Percentiles rank a stretch among this genome's conserved stretches.
Evolutionary conservation across 768 basidiomycete genomes (phyloP).

Genomic region (Royoungia palumana): DNA sequence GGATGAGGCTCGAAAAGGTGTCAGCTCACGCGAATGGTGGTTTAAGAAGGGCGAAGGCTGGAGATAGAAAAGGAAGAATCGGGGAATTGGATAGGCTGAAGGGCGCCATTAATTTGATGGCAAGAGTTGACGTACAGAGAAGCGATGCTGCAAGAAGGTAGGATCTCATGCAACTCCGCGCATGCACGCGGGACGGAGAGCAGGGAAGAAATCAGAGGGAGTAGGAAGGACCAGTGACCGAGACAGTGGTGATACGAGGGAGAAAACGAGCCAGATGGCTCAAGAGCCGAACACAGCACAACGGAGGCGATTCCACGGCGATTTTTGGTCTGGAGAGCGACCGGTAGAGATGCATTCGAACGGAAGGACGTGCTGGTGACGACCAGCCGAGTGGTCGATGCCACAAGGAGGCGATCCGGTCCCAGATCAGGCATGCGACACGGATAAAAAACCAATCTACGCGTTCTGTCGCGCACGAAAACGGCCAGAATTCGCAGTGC

Average conservation of each 20-base stretch:
- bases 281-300: constrained; percentile 5
- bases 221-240: constrained; percentile 4
- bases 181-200: constrained; percentile 19
- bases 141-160: constrained; percentile 22
- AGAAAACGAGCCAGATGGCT: not conserved
- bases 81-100: constrained; percentile 30
- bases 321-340: constrained; percentile 10
- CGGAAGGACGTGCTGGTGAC: constrained; percentile 10
- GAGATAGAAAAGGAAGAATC: constrained; percentile 34
- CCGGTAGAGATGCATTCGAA: constrained; percentile 8
- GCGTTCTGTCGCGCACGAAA: not conserved
- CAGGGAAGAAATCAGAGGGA: constrained; percentile 17
- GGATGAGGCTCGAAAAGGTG: constrained; percentile 31
- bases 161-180: constrained; percentile 25
- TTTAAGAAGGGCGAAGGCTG: constrained; percentile 34
- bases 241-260: constrained; percentile 14
- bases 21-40: constrained; percentile 24
- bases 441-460: no score
- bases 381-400: constrained; percentile 8
- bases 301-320: constrained; percentile 6
- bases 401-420: no score
- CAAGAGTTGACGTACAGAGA: constrained; percentile 36
- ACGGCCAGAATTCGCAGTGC: constrained; percentile 15
- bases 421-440: no score
- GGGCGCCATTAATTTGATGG: constrained; percentile 31